A percentile compares a stretch with the other conserved stretches of the same genome.
Conservation (phyloP, 2,329 filamentous ascomycete genomes). For the Claviceps fusiformis region DNA sequence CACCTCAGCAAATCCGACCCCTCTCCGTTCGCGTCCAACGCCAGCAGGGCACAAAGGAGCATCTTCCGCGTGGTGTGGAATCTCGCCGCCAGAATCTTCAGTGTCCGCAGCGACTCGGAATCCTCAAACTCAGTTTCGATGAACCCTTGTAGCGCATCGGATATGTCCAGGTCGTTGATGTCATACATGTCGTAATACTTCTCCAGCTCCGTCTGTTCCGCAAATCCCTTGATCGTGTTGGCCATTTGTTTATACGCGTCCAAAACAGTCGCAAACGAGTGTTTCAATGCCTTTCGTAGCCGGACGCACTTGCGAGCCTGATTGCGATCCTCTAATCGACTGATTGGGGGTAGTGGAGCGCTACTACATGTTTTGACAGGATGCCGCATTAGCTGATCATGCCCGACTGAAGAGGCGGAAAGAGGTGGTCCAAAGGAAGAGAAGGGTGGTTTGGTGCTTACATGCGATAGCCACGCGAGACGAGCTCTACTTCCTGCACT, state of each 20-base stretch:
- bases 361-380: slow-evolving; percentile 39
- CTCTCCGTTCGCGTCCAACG: slow-evolving; percentile 70
- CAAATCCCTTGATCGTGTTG: slow-evolving; percentile 53
- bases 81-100: slow-evolving; percentile 71
- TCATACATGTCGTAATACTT: slow-evolving; percentile 89
- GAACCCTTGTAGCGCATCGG: slow-evolving; percentile 53
- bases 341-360: slow-evolving; percentile 81
- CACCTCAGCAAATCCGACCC: slow-evolving; percentile 65
- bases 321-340: slow-evolving; percentile 70
- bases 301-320: slow-evolving; percentile 68
- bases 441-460: slow-evolving; percentile 27
- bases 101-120: slow-evolving; percentile 58
- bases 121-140: slow-evolving; percentile 61
- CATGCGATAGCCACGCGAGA: slow-evolving; percentile 81
- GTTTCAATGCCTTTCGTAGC: slow-evolving; percentile 62
- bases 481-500: slow-evolving; percentile 89
- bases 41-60: slow-evolving; percentile 76
- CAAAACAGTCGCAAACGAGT: slow-evolving; percentile 56
- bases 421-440: no score
- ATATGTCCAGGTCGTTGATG: slow-evolving; percentile 58
- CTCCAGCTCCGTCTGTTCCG: slow-evolving; percentile 70
- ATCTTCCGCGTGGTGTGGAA: slow-evolving; percentile 72
- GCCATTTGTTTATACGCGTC: slow-evolving; percentile 60
- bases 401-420: no score
- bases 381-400: not conserved